Base-by-base conservation (phyloP, 2,329 filamentous ascomycete species). In the Stagonosporopsis chrysanthemi region DNA sequence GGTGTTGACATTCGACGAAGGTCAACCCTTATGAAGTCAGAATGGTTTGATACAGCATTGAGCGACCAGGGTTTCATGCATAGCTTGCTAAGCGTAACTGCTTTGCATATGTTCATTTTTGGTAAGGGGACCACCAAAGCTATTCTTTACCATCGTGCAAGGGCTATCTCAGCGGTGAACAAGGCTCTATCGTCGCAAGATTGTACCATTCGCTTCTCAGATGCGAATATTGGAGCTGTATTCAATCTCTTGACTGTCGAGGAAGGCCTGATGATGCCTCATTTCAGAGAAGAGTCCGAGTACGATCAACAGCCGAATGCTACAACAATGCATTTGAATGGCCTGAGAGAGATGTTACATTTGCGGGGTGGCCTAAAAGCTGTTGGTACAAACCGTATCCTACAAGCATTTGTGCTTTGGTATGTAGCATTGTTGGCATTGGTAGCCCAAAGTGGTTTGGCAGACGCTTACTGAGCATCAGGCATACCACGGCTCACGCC, bases 391-490 rank as follows among this genome's bases (percentile, higher is more conserved):
- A 76, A 76, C 56, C 72, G 73, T 46, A 74, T 75, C n/a, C 59
- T 77, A 19, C 74, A 77, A 48, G 72, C 75, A 23, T 76, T 77
- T 69, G 76, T 77, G 68, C 71, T 77, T 62, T 77, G 75, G 75
- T 77, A 65, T 40, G 74, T 75, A 58, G 46, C 50, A 50, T 42
- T 39, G 31, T 54, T 56, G 44, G 39, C 55, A 43, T 35, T 35
- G 22, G 55, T 44, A 43, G 33, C 65, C 66, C 50, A 58, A 66
- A 67, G 28, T 41, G 64, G 66, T 52, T 63, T 73, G 67, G 65
- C 64, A 71, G 58, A 39, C 68, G 72, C 74, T 76, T 70, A 76
- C 72, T 74, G 69, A 75, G 69, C 67, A 70, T 68, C 66, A 77
- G 74, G 74, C 73, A 76, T 69, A 70, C 71, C 47, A 76, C 74